phyloP scores from a whole-genome alignment of 441 rosid species.

The Theobroma grandiflorum region DNA sequence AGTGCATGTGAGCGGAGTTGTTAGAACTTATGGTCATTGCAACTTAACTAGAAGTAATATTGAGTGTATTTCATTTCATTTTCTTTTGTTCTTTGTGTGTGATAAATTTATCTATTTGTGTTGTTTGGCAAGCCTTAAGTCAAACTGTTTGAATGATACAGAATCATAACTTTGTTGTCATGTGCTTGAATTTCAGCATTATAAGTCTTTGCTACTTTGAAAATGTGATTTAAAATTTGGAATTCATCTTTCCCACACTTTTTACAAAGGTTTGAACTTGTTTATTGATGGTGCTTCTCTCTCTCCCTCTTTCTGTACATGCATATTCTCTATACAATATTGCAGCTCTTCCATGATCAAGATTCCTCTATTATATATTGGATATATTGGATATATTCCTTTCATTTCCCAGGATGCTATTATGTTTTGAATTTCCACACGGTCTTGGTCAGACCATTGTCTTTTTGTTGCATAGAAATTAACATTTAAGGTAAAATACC shows the following conservation, averaged over 20 bases:
- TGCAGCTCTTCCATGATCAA: constrained; percentile 4
- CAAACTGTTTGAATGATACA: not conserved
- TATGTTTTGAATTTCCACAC: not conserved
- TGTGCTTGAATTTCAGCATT: constrained; percentile 18
- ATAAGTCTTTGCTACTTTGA: not conserved
- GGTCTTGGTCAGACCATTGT: constrained; percentile 16
- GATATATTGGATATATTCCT: constrained; percentile 9
- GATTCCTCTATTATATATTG: constrained; percentile 7
- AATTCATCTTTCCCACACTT: not conserved
- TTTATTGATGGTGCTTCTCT: not conserved
- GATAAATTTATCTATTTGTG: not conserved
- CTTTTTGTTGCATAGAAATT: not conserved
- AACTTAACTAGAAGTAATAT: not conserved
- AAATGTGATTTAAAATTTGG: not conserved
- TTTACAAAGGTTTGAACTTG: not conserved
- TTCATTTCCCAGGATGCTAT: not conserved
- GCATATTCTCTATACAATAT: not conserved
- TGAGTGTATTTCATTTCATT: not conserved
- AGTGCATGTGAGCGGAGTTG: constrained; percentile 33
- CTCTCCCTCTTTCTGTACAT: not conserved
- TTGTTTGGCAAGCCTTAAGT: constrained; percentile 8
- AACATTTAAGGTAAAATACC: too few relatives aligned
- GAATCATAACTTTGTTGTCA: constrained; percentile 19
- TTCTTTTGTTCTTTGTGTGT: not conserved
- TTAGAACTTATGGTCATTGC: not conserved